Evolutionary conservation across 2,329 filamentous ascomycete species (phyloP).

Genomic region (Arthroderma sp.): DNA sequence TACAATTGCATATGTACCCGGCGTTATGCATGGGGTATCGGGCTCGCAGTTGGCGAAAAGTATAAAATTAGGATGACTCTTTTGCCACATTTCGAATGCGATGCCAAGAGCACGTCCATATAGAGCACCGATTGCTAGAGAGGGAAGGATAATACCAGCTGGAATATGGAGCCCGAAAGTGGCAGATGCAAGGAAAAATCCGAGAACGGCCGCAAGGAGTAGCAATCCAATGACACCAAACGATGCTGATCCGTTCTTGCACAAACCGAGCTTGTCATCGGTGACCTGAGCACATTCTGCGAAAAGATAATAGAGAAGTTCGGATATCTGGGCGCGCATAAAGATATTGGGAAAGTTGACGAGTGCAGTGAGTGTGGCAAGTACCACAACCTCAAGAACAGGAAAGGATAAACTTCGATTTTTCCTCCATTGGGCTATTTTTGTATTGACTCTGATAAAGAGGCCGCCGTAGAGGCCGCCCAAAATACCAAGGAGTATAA

Average conservation of each 20-base stretch:
- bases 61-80: slow-evolving; percentile 61
- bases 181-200: slow-evolving; percentile 70
- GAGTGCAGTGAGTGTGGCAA: slow-evolving; percentile 69
- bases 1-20: slow-evolving; percentile 91
- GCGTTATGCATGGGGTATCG: slow-evolving; percentile 77
- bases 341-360: slow-evolving; percentile 95
- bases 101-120: slow-evolving; percentile 83
- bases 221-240: slow-evolving; percentile 71
- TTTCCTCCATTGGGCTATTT: slow-evolving; percentile 67
- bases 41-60: slow-evolving; percentile 70
- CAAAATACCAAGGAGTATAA: slow-evolving; percentile 69
- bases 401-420: slow-evolving; percentile 57
- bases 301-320: slow-evolving; percentile 84
- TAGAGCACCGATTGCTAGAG: slow-evolving; percentile 87
- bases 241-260: slow-evolving; percentile 72
- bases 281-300: slow-evolving; percentile 71
- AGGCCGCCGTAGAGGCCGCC: slow-evolving; percentile 90
- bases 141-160: slow-evolving; percentile 88
- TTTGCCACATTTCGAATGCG: slow-evolving; percentile 76
- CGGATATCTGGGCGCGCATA: slow-evolving; percentile 83
- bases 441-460: slow-evolving; percentile 92
- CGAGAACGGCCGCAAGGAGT: slow-evolving; percentile 66
- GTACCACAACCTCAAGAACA: slow-evolving; percentile 63
- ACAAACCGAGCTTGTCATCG: slow-evolving; percentile 81
- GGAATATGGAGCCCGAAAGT: slow-evolving; percentile 93